Percentiles rank a stretch among this genome's conserved stretches.
phyloP scores from a whole-genome alignment of 2,329 filamentous ascomycete species.

The Parasarocladium wereldwijsianum region DNA sequence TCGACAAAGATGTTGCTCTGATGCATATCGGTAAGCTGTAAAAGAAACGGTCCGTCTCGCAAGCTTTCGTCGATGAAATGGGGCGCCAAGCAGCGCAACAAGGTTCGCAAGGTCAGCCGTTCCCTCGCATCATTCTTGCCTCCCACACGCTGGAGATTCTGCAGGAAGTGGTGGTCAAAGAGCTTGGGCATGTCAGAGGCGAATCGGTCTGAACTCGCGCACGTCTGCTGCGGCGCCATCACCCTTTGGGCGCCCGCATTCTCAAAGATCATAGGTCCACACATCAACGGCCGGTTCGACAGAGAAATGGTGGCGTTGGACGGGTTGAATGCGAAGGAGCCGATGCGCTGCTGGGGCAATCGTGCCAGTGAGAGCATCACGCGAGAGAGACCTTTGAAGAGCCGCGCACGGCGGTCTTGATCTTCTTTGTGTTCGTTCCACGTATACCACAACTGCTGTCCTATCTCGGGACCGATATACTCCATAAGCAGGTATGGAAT shows the following conservation, averaged over 20 bases:
- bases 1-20: constrained; percentile 17
- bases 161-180: constrained; percentile 11
- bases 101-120: constrained; percentile 10
- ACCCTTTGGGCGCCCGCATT: constrained; percentile 16
- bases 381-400: constrained; percentile 13
- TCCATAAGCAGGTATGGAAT: too few relatives aligned
- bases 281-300: constrained; percentile 15
- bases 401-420: too few relatives aligned
- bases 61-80: constrained; percentile 7
- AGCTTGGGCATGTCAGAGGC: constrained; percentile 10
- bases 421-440: too few relatives aligned
- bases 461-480: too few relatives aligned
- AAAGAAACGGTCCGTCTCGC: constrained; percentile 11
- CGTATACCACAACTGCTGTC: too few relatives aligned
- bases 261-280: constrained; percentile 14
- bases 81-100: constrained; percentile 11
- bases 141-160: constrained; percentile 10
- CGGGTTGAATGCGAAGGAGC: constrained; percentile 10
- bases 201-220: constrained; percentile 11
- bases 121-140: constrained; percentile 10
- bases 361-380: constrained; percentile 12
- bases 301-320: constrained; percentile 14
- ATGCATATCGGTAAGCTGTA: constrained; percentile 15
- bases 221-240: constrained; percentile 15
- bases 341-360: constrained; percentile 12